Percentiles rank a stretch among this genome's conserved stretches.
These are phyloP conservation scores for Chaetoceros muelleri DNA, from an alignment of 108 stramenopile genomes.

Conservation along the genomic window DNA sequence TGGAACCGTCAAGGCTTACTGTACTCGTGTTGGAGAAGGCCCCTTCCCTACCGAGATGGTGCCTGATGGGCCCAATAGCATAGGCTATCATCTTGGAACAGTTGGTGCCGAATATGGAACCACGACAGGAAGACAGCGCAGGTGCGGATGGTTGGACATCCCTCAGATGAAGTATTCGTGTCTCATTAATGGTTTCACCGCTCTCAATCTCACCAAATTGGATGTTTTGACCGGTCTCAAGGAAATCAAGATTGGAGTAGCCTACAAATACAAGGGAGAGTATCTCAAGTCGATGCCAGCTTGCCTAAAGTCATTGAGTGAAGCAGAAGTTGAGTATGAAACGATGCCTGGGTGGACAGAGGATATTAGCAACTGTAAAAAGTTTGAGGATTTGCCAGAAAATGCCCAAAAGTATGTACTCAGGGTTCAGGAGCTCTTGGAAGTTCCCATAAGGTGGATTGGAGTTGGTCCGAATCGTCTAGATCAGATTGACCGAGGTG, in stretches of 20 bases:
- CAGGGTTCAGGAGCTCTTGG: slow-evolving; percentile 87
- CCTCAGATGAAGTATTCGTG: slow-evolving; percentile 93
- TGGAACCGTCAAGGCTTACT: slow-evolving; percentile 98
- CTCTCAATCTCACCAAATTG: slow-evolving; percentile 96
- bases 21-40: slow-evolving; percentile 98
- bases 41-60: slow-evolving; percentile 97
- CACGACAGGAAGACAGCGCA: slow-evolving; percentile 88
- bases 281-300: slow-evolving; percentile 87
- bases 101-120: slow-evolving; percentile 97
- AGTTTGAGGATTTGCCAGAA: slow-evolving; percentile 90
- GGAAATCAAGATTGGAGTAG: slow-evolving; percentile 72
- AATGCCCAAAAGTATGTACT: slow-evolving; percentile 90
- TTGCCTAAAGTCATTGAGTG: slow-evolving; percentile 60
- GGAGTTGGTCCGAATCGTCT: slow-evolving; percentile 94
- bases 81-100: slow-evolving; percentile 72
- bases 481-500: slow-evolving; percentile 85
- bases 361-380: slow-evolving; percentile 74
- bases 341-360: slow-evolving; percentile 92
- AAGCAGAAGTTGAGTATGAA: slow-evolving; percentile 93
- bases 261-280: slow-evolving; percentile 86
- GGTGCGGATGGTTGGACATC: slow-evolving; percentile 97
- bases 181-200: slow-evolving; percentile 93
- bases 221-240: slow-evolving; percentile 92
- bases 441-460: slow-evolving; percentile 94
- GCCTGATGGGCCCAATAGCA: slow-evolving; percentile 37